Evolutionary conservation across 768 basidiomycete species (phyloP).

Genomic region (Collybia nuda): DNA sequence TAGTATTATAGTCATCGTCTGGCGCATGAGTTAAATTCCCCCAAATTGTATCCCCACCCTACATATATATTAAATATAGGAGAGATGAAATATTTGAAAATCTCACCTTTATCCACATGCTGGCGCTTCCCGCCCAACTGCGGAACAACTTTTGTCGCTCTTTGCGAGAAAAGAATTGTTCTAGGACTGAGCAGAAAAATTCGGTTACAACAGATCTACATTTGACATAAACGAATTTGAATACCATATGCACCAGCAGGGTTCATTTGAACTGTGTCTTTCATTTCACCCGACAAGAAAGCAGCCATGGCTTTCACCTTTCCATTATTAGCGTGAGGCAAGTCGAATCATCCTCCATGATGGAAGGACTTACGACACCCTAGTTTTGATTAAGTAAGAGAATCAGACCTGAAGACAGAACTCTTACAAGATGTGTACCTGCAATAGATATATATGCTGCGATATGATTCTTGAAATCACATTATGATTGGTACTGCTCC

Average conservation of each 20-base stretch:
- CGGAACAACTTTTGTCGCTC: conserved; percentile 90
- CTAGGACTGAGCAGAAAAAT: conserved; percentile 50
- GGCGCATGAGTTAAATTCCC: conserved; percentile 75
- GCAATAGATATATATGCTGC: conserved; percentile 83
- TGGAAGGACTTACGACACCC: conserved; percentile 66
- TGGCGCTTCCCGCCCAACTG: conserved; percentile 93
- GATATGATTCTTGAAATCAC: conserved; percentile 63
- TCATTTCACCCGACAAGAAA: conserved; percentile 94
- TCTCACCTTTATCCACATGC: conserved; percentile 87
- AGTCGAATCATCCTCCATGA: background rate
- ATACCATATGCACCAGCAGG: conserved; percentile 77
- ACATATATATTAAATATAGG: background rate
- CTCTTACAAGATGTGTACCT: conserved; percentile 76
- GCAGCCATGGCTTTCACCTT: conserved; percentile 95
- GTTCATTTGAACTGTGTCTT: conserved; percentile 85
- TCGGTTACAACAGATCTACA: background rate
- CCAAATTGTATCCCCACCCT: conserved; percentile 88
- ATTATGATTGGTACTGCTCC: background rate
- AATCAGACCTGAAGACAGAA: background rate
- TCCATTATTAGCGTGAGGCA: background rate
- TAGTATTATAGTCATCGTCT: conserved; percentile 60
- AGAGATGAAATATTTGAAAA: background rate
- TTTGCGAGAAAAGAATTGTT: conserved; percentile 86
- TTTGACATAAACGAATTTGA: conserved; percentile 8
- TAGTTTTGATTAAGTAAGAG: conserved; percentile 20